A percentile compares a stretch with the other conserved stretches of the same genome.
Conservation (phyloP, 129 eudicot species). For the sunflower (Helianthus annuus) region DNA sequence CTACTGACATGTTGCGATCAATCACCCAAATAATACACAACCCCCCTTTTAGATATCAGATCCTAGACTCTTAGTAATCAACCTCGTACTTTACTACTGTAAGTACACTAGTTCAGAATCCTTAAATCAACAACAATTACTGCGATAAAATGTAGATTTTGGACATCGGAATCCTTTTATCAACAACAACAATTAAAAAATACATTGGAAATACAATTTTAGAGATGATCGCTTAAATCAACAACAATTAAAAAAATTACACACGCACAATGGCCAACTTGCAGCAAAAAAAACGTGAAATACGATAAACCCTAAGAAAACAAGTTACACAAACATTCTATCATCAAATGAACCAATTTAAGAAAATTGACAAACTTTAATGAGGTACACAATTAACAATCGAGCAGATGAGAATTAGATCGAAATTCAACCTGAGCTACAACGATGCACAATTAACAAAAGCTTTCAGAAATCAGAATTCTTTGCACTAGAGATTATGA, state of each 20-base stretch:
- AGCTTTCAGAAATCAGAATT: background rate
- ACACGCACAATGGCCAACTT: background rate
- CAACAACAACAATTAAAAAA: background rate
- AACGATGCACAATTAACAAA: background rate
- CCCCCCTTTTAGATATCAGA: no score
- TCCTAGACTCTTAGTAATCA: background rate
- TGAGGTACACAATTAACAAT: background rate
- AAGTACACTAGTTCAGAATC: background rate
- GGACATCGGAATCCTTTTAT: background rate
- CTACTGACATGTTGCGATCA: no score
- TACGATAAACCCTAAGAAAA: background rate
- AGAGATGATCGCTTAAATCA: background rate
- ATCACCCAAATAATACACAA: no score
- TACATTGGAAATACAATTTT: background rate
- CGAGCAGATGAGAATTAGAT: background rate
- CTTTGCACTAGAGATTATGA: background rate
- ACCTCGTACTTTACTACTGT: background rate
- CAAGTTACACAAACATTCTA: background rate
- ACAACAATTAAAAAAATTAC: no score
- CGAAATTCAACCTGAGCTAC: conserved; percentile 9
- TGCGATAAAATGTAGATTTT: no score
- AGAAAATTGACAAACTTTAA: background rate
- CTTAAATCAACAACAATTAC: no score
- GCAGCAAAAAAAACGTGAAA: background rate
- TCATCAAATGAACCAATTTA: conserved; percentile 1